Base-by-base conservation (phyloP, 305 asterid species). In the Euphrasia arctica region DNA sequence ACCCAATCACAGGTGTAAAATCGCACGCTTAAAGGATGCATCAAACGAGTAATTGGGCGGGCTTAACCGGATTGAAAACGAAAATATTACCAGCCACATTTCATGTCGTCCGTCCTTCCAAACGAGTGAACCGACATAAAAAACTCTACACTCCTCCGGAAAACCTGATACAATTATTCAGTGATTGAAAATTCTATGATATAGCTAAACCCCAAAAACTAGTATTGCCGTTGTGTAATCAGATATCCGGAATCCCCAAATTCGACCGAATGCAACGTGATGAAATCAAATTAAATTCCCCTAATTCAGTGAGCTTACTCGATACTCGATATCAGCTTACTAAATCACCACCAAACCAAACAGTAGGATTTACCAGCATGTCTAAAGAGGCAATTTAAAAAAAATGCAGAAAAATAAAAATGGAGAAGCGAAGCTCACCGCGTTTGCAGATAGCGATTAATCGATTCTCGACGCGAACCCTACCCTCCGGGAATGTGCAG, bases 371-470 rank as follows among this genome's bases (percentile, higher is more conserved):
- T 18, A 18, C 22, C 22, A 18, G 22, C 22, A 18, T 18, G 22
- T 18, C 0, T 18, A 18, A 18, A 18, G 22, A 18, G 22, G 22
- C 22, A 18, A 18, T 2, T 31, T 31, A 8, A n/a, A 18, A 3
- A 18, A 55, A 54, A 14, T 12, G 15, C 28, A 2, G 25, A 7
- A 74, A 50, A 47, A 0, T 7, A 22, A 63, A 2, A 65, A 56
- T 11, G 32, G 71, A 62, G 68, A 69, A 51, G 60, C 22, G 22
- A 18, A 18, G 22, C 22, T 77, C 62, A 67, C 85, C 78, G 31
- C 61, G 75, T 22, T 67, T 14, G 22, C 12, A 25, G 60, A 28
- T 18, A 43, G 32, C 5, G 58, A 3, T 6, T 1, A 52, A 22
- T 52, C 58, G 58, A 52, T 52, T 52, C 58, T 52, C 32, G 12